Evolutionary conservation across 768 basidiomycete species (phyloP), one percentile per base, ranked within the genome.

Genomic region (Hydnomerulius pinastri): DNA sequence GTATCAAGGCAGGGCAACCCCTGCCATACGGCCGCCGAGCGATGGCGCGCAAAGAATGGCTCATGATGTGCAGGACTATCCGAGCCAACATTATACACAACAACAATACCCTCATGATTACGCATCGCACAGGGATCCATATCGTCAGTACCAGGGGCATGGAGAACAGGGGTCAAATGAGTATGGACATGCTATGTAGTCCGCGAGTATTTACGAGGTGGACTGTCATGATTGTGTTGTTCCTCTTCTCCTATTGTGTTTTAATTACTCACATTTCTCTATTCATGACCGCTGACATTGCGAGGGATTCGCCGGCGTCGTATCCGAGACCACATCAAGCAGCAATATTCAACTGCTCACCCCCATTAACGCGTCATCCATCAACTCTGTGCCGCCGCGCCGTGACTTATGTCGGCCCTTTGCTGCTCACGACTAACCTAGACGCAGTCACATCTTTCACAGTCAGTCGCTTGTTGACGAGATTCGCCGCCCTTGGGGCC

Each of bases 1-100:
- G 42, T 84, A 86, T 60, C 77, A 78, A 63, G 77, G 77, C 54
- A 76, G 75, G 43, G 72, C 73, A 23, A 70, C 68, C 33, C 66
- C 76, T 43, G 62, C 60, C 48, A 59, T 63, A 33, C 59, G 57
- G 33, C 68, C 66, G 20, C 67, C 71, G 48, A 62, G 41, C 42
- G 71, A 73, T 47, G 60, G 64, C 43, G 58, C 57, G 36, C 57
- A 40, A 27, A 65, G 71, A 44, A 60, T 70, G 48, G 62, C 72
- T 57, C 74, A 75, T 56, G 70, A 77, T 65, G 66, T 65, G 47
- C 63, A 71, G 59, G 67, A 70, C 58, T 69, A 69, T 60, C 65
- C 66, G 57, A 65, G 66, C 53, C 66, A 57, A 59, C 37, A 60
- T 45, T 54, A 60, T 48, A 38, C 48, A 12, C 64, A 62, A 38